Evolutionary conservation across 352 stramenopile genomes (phyloP), one percentile per base, ranked within the genome.

Genomic region (Pilasporangium apinafurcum): DNA sequence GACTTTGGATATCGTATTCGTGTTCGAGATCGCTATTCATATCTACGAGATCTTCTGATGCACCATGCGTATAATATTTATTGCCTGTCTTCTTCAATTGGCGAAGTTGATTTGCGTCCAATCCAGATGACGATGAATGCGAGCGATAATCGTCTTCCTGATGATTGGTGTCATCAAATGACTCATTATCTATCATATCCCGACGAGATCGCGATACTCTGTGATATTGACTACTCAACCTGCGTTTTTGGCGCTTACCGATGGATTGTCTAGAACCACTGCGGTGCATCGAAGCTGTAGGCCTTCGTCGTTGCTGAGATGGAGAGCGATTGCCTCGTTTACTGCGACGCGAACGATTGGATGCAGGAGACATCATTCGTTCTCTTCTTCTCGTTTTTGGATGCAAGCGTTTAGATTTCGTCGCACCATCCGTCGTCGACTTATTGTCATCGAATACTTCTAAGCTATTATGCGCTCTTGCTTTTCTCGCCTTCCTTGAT

Each of bases 31-130:
- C 46, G 13, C 44, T 21, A 5, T 27, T 30, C 17, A 9, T 27
- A 18, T 38, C 36, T 4, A 25, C 3, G 14, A 18, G 25, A 5
- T 55, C 14, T 26, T 32, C 20, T 13, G 27, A 16, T 35, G 28
- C 46, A 18, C 28, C 27, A 21, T 20, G 20, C 18, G 16, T 24
- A 16, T 40, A 36, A 13, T 10, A 29, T 6, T 20, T 51, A 31
- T 40, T 52, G 9, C 27, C 16, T 45, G n/a, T n/a, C n/a, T 53
- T 49, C 38, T 76, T 65, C 3, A 57, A 37, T 13, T 50, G 34
- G 10, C 65, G 62, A 28, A 81, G 57, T 30, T 68, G 48, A 0
- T 56, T 49, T 30, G 68, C 53, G 44, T 81, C 68, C n/a, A 81
- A 44, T 14, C 68, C 68, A 17, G 62, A 81, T 2, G 58, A 62